Conservation (phyloP, 768 basidiomycete species). For the Cantharellus anzutake region DNA sequence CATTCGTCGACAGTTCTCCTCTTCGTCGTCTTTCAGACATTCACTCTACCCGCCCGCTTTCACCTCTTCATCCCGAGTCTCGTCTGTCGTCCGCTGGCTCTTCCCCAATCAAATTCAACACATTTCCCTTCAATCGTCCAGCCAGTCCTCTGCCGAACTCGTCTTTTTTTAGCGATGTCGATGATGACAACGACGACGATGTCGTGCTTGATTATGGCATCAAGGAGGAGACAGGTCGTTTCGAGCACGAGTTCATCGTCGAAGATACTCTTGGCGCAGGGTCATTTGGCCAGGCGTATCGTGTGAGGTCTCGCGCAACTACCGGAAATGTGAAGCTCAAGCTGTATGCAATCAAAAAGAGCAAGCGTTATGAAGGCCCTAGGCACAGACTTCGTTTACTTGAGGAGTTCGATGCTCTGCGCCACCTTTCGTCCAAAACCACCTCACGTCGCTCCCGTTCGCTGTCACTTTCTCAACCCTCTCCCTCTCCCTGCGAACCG, state of each 20-base stretch:
- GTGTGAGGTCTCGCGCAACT: conserved; percentile 45
- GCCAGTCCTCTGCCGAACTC: background rate
- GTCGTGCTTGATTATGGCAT: conserved; percentile 3
- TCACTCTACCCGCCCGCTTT: background rate
- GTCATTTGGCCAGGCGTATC: conserved; percentile 86
- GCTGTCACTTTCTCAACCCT: background rate
- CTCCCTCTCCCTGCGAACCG: conserved; percentile 11
- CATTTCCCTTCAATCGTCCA: background rate
- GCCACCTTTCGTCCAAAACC: conserved; percentile 34
- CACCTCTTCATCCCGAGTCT: background rate
- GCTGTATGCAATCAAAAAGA: conserved; percentile 83
- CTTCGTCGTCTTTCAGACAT: background rate
- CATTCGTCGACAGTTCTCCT: background rate
- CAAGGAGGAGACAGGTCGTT: conserved; percentile 39
- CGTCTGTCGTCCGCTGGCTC: background rate
- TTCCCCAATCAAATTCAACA: background rate
- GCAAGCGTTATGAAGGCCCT: conserved; percentile 76
- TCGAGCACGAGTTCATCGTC: conserved; percentile 65
- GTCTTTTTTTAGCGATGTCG: background rate
- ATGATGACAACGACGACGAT: conserved; percentile 2
- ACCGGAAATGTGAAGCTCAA: conserved; percentile 11
- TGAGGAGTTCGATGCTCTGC: conserved; percentile 87
- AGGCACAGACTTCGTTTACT: conserved; percentile 67
- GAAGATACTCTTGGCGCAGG: conserved; percentile 74
- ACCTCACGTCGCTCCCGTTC: conserved; percentile 5